Percentiles rank a stretch among this genome's conserved stretches.
Conservation (phyloP, 208 protist species). For the Leishmania arabica region DNA sequence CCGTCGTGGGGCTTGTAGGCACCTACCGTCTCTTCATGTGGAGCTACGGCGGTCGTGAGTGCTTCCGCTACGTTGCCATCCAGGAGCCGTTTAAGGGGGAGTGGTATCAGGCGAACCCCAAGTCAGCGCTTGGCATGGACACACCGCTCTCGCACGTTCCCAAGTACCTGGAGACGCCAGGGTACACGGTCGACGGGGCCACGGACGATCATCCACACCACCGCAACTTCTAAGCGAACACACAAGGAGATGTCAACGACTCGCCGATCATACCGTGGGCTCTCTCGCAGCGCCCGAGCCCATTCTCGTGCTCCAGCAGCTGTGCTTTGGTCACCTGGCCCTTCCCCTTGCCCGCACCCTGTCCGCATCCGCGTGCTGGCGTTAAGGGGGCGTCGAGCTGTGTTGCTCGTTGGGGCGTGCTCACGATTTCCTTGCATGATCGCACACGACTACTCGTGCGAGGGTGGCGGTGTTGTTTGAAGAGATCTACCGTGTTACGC, state of each 20-base stretch:
- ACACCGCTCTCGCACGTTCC: conserved; percentile 84
- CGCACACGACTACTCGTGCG: no score
- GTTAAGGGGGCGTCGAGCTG: background rate
- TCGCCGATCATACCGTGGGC: no score
- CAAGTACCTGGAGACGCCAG: conserved; percentile 82
- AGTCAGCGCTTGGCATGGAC: conserved; percentile 75
- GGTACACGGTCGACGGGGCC: conserved; percentile 40
- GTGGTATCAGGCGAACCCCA: conserved; percentile 90
- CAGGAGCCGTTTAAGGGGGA: conserved; percentile 84
- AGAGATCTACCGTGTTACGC: background rate
- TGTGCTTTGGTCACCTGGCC: background rate
- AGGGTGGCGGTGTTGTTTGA: background rate
- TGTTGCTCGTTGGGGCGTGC: background rate
- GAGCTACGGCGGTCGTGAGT: conserved; percentile 87
- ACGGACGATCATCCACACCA: conserved; percentile 67
- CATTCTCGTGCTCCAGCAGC: background rate
- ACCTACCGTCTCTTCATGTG: conserved; percentile 88
- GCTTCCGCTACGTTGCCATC: conserved; percentile 87
- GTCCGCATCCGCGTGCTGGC: background rate
- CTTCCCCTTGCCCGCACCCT: no score
- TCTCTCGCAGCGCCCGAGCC: background rate
- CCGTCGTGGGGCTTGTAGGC: conserved; percentile 53
- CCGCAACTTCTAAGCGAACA: conserved; percentile 52
- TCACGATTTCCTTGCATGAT: background rate
- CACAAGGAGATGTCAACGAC: background rate